Percentiles rank a stretch among this genome's conserved stretches.
These are phyloP conservation scores for Venturiaceae sp. DNA, from an alignment of 2,329 filamentous ascomycete species.

Conservation along the genomic window DNA sequence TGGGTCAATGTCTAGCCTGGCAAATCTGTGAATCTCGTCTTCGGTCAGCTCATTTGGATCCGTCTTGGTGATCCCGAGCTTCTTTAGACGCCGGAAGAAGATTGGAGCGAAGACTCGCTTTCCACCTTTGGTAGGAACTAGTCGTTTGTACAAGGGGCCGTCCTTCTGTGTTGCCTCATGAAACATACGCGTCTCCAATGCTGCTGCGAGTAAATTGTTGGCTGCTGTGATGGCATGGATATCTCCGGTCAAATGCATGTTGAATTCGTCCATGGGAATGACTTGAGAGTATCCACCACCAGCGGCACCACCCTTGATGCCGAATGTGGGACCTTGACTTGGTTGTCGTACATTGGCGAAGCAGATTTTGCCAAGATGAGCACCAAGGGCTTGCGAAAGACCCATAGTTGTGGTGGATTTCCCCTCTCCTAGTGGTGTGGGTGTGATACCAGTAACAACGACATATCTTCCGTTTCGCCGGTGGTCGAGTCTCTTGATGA, in stretches of 20 bases:
- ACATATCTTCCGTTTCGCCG: constrained; percentile 85
- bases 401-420: constrained; percentile 98
- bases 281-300: constrained; percentile 98
- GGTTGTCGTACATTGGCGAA: constrained; percentile 98
- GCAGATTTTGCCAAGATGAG: constrained; percentile 74
- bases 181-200: constrained; percentile 96
- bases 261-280: constrained; percentile 99
- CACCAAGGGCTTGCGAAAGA: constrained; percentile 83
- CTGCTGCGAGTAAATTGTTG: constrained; percentile 92
- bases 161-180: constrained; percentile 95
- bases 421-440: constrained; percentile 90
- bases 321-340: constrained; percentile 94
- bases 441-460: constrained; percentile 90
- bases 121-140: constrained; percentile 85
- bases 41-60: constrained; percentile 82
- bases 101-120: constrained; percentile 77
- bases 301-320: constrained; percentile 96
- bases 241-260: constrained; percentile 92
- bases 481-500: constrained; percentile 77
- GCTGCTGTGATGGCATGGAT: constrained; percentile 96
- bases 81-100: constrained; percentile 89
- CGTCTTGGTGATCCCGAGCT: constrained; percentile 92
- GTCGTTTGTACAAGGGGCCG: constrained; percentile 71
- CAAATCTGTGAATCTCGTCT: constrained; percentile 81
- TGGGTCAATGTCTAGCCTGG: constrained; percentile 91